Base-by-base conservation (phyloP, 2,329 filamentous ascomycete genomes). In the Rachicladosporium sp. region DNA sequence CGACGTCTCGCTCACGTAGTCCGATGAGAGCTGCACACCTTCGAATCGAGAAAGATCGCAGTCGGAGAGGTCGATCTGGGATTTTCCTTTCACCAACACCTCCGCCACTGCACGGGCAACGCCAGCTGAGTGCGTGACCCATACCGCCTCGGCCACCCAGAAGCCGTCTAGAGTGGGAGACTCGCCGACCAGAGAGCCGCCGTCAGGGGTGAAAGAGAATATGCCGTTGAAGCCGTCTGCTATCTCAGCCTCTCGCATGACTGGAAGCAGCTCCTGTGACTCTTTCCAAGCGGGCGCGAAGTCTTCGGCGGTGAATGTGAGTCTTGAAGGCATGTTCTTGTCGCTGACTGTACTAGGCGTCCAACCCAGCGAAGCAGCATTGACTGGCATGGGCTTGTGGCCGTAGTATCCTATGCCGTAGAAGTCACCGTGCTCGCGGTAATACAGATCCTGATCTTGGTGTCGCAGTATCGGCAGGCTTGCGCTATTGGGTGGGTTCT, bases 201-300 rank as follows among this genome's bases (percentile, higher is more conserved):
- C 75, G 37, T 80, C 76, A 0, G 76, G 76, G 0, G 76, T 80
- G 50, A 80, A 80, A 0, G 76, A 80, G 55, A 80, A 75, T 48
- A 80, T 68, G 2, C 76, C 76, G 48, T 80, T 80, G 64, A 80
- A 80, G 0, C 74, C 76, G 31, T 76, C 69, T 0, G 62, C 69
- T 5, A 80, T 67, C 42, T 73, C 56, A 9, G 60, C 67, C 4
- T 72, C 59, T 2, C 59, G 55, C 3, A 80, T 58, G 1, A 59
- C 60, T 0, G 76, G 76, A 1, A 80, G 53, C 1, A 80, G 56
- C 21, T 71, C 63, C 44, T 71, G 61, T 0, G 71, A 70, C 9
- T 72, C 60, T 43, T 71, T 60, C 76, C 76, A 80, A 0, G 74
- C 76, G 1, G 72, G 70, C 2, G 64, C 67, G 42, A 80, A 80